These are phyloP conservation scores for Gnomoniopsis smithogilvyi DNA, from an alignment of 2,329 filamentous ascomycete species.

Conservation along the genomic window DNA sequence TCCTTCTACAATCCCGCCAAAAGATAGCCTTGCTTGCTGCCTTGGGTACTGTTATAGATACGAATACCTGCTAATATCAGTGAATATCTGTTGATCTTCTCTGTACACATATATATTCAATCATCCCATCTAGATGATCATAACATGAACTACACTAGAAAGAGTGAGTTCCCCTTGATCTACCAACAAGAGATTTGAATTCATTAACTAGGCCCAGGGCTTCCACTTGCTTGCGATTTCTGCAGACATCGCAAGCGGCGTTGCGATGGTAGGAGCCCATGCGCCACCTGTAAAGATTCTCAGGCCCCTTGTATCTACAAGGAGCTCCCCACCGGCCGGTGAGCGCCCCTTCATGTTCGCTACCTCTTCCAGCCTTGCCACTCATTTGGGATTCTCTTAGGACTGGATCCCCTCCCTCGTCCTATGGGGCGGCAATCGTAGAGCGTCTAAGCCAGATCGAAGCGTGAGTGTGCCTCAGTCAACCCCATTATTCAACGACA, in stretches of 20 bases:
- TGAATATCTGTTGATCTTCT: too few species aligned
- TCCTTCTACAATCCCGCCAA: too few species aligned
- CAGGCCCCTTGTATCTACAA: conserved; percentile 38
- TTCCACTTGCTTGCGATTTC: conserved; percentile 38
- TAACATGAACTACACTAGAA: conserved; percentile 34
- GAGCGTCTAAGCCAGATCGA: conserved; percentile 37
- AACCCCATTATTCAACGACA: background rate
- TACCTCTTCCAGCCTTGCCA: background rate
- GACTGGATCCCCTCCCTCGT: conserved; percentile 28
- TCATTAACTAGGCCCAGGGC: conserved; percentile 28
- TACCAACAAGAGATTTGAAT: background rate
- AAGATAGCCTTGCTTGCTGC: too few species aligned
- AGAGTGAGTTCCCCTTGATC: conserved; percentile 26
- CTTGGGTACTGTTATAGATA: too few species aligned
- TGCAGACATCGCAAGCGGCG: conserved; percentile 36
- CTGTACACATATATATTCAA: too few species aligned
- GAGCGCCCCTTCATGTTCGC: background rate
- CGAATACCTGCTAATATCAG: too few species aligned
- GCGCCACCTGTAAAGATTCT: conserved; percentile 35
- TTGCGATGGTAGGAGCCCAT: conserved; percentile 36
- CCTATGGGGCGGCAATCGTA: conserved; percentile 30
- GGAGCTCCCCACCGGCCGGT: conserved; percentile 30
- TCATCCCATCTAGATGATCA: too few species aligned
- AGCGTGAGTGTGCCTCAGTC: conserved; percentile 15
- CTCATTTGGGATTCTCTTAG: conserved; percentile 18